phyloP scores from a whole-genome alignment of 2,329 filamentous ascomycete genomes.

The Metarhizium brunneum region DNA sequence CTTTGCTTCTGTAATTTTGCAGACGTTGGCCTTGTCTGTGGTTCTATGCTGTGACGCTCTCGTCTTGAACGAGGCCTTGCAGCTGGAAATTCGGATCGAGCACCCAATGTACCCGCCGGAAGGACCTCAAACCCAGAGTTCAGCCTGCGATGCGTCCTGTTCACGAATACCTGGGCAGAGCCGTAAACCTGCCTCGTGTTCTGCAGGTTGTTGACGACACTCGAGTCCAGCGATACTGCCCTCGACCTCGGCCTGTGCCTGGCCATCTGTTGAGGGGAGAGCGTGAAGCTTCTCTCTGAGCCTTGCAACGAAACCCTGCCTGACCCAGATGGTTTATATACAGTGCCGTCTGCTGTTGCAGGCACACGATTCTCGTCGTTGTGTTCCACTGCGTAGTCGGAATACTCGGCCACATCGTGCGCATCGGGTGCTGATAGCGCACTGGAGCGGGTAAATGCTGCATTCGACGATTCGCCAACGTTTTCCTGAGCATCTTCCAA shows the following conservation, averaged over 20 bases:
- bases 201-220: too few relatives aligned
- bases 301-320: neutral
- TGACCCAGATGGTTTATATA: neutral
- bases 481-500: neutral
- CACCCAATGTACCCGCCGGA: slow-evolving; percentile 7
- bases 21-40: neutral
- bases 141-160: slow-evolving; percentile 2
- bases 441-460: neutral
- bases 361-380: neutral
- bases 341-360: neutral
- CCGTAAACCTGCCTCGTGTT: slow-evolving; percentile 2
- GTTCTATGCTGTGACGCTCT: neutral
- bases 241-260: neutral
- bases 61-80: neutral
- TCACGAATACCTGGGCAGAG: slow-evolving; percentile 8
- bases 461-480: neutral
- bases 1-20: neutral
- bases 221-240: neutral
- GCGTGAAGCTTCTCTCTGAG: neutral
- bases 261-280: neutral
- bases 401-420: neutral
- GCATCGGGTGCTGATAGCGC: neutral
- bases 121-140: slow-evolving; percentile 8
- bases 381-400: neutral
- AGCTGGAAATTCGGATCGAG: slow-evolving; percentile 3